Evolutionary conservation across 345 rosid species (phyloP).

Genomic region (Eucalyptus victrix): DNA sequence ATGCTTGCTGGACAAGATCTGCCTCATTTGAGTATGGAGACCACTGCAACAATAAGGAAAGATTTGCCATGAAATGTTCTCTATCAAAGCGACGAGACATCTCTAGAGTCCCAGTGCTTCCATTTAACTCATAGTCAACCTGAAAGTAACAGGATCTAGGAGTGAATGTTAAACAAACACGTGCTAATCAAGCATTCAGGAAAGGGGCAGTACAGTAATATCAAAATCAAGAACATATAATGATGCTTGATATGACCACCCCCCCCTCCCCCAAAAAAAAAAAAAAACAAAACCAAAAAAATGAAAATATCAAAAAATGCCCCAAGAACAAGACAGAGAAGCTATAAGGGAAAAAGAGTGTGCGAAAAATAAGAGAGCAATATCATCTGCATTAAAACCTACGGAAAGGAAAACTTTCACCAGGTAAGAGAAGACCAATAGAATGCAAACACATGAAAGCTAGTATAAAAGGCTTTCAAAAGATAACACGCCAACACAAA

Average conservation of each 20-base stretch:
- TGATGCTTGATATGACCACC: neutral
- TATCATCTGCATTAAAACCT: neutral
- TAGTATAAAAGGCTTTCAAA: neutral
- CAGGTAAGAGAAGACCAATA: neutral
- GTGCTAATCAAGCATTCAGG: neutral
- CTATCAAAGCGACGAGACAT: slow-evolving; percentile 17
- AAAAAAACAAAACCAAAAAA: neutral
- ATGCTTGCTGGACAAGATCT: slow-evolving; percentile 86
- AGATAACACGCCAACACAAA: neutral
- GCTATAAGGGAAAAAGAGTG: neutral
- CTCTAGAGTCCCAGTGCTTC: slow-evolving; percentile 19
- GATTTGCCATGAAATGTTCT: slow-evolving; percentile 53
- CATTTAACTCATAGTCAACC: slow-evolving; percentile 68
- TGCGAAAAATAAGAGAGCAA: neutral
- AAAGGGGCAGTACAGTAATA: neutral
- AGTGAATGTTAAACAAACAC: neutral
- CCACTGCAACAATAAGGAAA: slow-evolving; percentile 73
- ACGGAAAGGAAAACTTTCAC: neutral
- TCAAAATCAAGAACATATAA: neutral
- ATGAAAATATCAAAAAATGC: neutral
- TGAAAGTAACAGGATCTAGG: slow-evolving; percentile 5
- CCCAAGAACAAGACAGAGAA: neutral
- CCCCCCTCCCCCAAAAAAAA: neutral
- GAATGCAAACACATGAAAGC: neutral
- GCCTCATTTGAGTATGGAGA: slow-evolving; percentile 87